Conservation (phyloP, 164 flowering plant genomes). For the Chimonanthus salicifolius region DNA sequence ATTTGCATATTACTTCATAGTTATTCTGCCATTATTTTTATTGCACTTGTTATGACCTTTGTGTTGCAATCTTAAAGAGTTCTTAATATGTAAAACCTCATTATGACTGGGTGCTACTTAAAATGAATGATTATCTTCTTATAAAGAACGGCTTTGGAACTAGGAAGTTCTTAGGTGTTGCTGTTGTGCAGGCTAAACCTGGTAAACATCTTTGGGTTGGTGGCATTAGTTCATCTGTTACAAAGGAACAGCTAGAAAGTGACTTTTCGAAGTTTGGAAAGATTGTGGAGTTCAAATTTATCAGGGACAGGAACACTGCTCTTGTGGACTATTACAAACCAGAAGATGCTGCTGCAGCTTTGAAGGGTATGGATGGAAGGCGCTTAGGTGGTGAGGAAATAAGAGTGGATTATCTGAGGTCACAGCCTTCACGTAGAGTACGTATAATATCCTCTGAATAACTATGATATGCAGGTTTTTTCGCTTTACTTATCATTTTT, state of each 20-base stretch:
- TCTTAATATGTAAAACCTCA: background rate
- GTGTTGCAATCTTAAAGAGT: background rate
- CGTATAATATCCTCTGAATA: conserved; percentile 20
- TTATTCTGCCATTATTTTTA: background rate
- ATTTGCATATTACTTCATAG: background rate
- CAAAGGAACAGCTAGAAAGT: conserved; percentile 70
- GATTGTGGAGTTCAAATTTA: conserved; percentile 72
- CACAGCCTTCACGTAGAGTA: conserved; percentile 77
- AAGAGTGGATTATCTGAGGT: conserved; percentile 82
- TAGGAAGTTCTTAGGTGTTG: background rate
- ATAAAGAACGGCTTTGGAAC: background rate
- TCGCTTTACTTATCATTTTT: background rate
- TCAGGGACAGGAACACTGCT: conserved; percentile 72
- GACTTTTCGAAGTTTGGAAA: conserved; percentile 80
- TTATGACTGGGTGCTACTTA: background rate
- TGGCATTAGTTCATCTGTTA: conserved; percentile 57
- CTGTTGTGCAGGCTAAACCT: conserved; percentile 70
- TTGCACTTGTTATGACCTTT: background rate
- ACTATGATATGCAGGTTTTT: background rate
- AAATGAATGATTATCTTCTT: background rate
- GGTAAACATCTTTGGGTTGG: conserved; percentile 87
- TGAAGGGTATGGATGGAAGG: conserved; percentile 70
- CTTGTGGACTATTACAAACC: conserved; percentile 52
- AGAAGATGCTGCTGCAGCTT: conserved; percentile 83
- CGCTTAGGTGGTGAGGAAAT: conserved; percentile 68